A percentile compares a stretch with the other conserved stretches of the same genome.
phyloP scores from a whole-genome alignment of 441 rosid species.

The Corymbia calophylla region DNA sequence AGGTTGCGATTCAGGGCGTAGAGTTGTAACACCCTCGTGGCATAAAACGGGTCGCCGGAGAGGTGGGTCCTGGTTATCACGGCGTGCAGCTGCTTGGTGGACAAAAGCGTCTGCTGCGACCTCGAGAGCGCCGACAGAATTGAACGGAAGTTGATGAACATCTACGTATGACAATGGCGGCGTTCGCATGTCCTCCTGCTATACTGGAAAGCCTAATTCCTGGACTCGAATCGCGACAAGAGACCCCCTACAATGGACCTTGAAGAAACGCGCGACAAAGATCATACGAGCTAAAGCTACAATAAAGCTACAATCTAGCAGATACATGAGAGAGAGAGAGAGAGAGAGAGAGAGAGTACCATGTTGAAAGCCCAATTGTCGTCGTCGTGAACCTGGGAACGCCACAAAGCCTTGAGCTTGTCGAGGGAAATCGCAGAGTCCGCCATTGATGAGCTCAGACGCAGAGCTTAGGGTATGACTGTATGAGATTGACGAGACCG shows the following conservation, averaged over 20 bases:
- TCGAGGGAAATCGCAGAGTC: slow-evolving; percentile 32
- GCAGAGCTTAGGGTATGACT: background rate
- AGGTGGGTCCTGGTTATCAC: slow-evolving; percentile 40
- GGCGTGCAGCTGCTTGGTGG: slow-evolving; percentile 62
- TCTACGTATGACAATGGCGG: background rate
- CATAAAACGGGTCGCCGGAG: slow-evolving; percentile 55
- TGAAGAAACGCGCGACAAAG: background rate
- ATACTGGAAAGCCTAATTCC: background rate
- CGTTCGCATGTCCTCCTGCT: background rate
- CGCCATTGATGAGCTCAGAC: slow-evolving; percentile 34
- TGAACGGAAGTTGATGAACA: slow-evolving; percentile 14
- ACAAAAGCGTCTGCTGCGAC: slow-evolving; percentile 35
- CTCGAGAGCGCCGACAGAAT: slow-evolving; percentile 41
- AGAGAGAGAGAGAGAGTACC: slow-evolving; percentile 21
- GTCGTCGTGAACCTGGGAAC: slow-evolving; percentile 58
- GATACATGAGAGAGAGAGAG: background rate
- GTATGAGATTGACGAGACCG: background rate
- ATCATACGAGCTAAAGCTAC: background rate
- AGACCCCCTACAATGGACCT: background rate
- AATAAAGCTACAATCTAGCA: background rate
- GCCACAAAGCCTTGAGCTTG: slow-evolving; percentile 41
- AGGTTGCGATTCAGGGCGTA: slow-evolving; percentile 44
- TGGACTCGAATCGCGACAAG: background rate
- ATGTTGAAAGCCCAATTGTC: slow-evolving; percentile 61
- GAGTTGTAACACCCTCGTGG: slow-evolving; percentile 40